Conservation (phyloP, 2,329 filamentous ascomycete species). For the Cylindrodendrum hubeiense region DNA sequence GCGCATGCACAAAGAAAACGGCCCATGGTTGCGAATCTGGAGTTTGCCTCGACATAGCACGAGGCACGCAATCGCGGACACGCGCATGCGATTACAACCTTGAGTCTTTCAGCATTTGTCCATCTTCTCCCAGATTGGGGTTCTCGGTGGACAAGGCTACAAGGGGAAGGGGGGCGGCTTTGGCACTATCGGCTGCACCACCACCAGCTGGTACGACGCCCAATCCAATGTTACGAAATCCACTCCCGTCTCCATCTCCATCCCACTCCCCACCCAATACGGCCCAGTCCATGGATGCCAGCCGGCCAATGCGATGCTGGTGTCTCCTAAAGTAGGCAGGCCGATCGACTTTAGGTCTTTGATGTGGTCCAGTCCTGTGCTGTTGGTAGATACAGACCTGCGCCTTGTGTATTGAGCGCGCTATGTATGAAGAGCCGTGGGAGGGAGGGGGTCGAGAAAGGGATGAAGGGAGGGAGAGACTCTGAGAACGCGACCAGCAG, state of each 20-base stretch:
- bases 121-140: not conserved
- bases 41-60: not conserved
- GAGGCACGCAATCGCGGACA: not conserved
- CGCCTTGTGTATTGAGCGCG: not conserved
- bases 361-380: slow-evolving; percentile 1
- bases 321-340: slow-evolving; percentile 13
- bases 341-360: slow-evolving; percentile 4
- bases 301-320: slow-evolving; percentile 15
- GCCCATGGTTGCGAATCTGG: not conserved
- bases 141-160: not conserved
- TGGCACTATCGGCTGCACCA: slow-evolving; percentile 12
- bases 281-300: slow-evolving; percentile 2
- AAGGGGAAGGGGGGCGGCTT: slow-evolving; percentile 4
- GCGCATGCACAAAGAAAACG: not conserved
- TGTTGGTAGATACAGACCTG: not conserved
- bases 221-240: slow-evolving; percentile 18
- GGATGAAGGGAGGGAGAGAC: not conserved
- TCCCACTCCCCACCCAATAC: slow-evolving; percentile 9
- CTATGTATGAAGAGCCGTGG: too few species aligned
- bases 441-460: not conserved
- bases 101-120: not conserved
- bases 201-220: slow-evolving; percentile 9
- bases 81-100: not conserved
- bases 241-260: slow-evolving; percentile 1
- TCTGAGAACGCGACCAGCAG: not conserved